phyloP scores from a whole-genome alignment of 1,284 basidiomycete species.

The Pseudozyma tsukubaensis region DNA sequence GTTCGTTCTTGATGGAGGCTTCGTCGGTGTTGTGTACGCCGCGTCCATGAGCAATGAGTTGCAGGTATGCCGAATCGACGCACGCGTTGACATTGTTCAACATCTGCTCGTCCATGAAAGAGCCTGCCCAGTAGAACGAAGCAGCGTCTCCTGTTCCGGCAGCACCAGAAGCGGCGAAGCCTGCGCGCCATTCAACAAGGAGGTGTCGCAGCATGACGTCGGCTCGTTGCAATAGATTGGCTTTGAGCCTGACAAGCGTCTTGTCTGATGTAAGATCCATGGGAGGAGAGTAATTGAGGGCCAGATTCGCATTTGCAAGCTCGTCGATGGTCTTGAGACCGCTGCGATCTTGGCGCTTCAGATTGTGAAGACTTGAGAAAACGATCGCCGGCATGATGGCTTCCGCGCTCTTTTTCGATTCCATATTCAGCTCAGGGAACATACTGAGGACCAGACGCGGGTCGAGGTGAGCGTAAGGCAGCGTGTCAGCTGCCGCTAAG shows the following conservation, averaged over 20 bases:
- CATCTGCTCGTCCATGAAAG: slow-evolving; percentile 45
- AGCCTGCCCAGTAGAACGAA: slow-evolving; percentile 19
- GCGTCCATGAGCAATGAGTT: slow-evolving; percentile 21
- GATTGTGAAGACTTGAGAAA: slow-evolving; percentile 12
- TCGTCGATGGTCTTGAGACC: slow-evolving; percentile 27
- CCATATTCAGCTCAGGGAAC: slow-evolving; percentile 17
- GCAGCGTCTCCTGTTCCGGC: neutral
- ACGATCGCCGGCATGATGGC: slow-evolving; percentile 30
- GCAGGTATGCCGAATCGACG: slow-evolving; percentile 33
- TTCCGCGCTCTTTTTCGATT: slow-evolving; percentile 2
- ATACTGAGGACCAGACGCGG: slow-evolving; percentile 43
- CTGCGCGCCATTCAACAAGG: slow-evolving; percentile 25
- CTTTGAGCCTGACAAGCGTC: slow-evolving; percentile 18
- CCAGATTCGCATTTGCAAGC: slow-evolving; percentile 36
- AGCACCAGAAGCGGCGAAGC: slow-evolving; percentile 5
- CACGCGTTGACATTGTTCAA: slow-evolving; percentile 22
- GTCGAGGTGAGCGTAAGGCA: slow-evolving; percentile 37
- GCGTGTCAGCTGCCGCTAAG: slow-evolving; percentile 18
- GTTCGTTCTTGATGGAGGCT: slow-evolving; percentile 15
- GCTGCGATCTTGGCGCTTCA: slow-evolving; percentile 4
- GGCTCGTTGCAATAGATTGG: slow-evolving; percentile 19
- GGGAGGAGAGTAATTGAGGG: slow-evolving; percentile 53
- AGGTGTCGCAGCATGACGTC: slow-evolving; percentile 41
- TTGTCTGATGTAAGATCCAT: slow-evolving; percentile 32
- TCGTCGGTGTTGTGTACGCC: neutral